Base-by-base conservation (phyloP, 1,284 basidiomycete genomes). In the Irpex sp. region DNA sequence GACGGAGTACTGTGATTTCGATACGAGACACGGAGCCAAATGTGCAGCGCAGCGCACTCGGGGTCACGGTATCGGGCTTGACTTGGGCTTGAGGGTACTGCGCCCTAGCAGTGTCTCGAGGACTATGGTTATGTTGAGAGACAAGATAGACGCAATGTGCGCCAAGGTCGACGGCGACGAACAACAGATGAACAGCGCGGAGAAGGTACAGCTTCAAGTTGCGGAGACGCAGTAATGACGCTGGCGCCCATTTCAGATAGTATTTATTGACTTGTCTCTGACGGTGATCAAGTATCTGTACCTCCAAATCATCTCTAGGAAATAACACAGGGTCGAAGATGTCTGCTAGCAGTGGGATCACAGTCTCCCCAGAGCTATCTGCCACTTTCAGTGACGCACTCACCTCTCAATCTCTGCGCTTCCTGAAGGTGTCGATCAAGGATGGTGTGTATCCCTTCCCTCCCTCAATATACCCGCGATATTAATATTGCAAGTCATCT, bases 361-460 rank as follows among this genome's bases (percentile, higher is more conserved):
- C 74, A 39, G 78, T 84, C 58, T 83, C 86, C 11, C 74, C 77
- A 56, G 80, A 85, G 55, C 82, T 90, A 49, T 68, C 78, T 70
- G 62, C 79, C 3, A 74, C 74, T 9, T 92, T 92, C 71, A 81
- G 87, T 13, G 70, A 80, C 50, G 87, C 88, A 5, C 74, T 86
- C 17, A 78, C 81, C 55, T 75, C 80, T 1, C 77, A 74, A 63
- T 70, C 76, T 57, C 76, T 81, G 61, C 83, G 91, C 49, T 93
- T 93, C 74, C 77, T 93, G 76, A 91, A 90, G 74, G 79, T 93
- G 64, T 80, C 81, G 51, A 92, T 93, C 71, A 76, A 78, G 67
- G 85, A 93, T 72, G 91, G 92, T 92, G 75, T 74, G 62, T 69
- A 59, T 57, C 36, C 60, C 63, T 66, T 63, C 55, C 64, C 67